Conservation (phyloP, 441 rosid species). For the Euphorbia neoarborescens region DNA sequence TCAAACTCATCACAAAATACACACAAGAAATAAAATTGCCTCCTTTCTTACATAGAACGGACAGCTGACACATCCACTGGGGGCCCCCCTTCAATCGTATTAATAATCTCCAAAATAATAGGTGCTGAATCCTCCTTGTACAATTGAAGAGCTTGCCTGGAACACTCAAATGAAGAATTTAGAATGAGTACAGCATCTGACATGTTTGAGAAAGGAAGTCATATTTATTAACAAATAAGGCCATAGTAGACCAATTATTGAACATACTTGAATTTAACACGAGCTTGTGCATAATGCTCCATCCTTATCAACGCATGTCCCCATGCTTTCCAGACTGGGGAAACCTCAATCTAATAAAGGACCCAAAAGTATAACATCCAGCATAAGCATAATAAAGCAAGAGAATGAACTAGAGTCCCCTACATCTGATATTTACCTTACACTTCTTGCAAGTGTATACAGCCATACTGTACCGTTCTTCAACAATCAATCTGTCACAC, state of each 20-base stretch:
- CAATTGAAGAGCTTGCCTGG: slow-evolving; percentile 93
- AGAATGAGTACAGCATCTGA: slow-evolving; percentile 17
- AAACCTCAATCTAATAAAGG: slow-evolving; percentile 72
- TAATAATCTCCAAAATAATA: slow-evolving; percentile 72
- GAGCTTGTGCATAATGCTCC: slow-evolving; percentile 92
- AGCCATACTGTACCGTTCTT: slow-evolving; percentile 97
- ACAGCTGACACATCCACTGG: slow-evolving; percentile 89
- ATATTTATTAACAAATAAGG: neutral
- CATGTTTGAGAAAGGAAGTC: neutral
- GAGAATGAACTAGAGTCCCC: slow-evolving; percentile 20
- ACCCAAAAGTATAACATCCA: slow-evolving; percentile 17
- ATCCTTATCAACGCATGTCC: slow-evolving; percentile 95
- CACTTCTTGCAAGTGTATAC: slow-evolving; percentile 97
- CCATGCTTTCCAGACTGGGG: slow-evolving; percentile 99
- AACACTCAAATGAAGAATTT: slow-evolving; percentile 21
- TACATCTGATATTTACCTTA: slow-evolving; percentile 54
- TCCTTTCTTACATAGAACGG: slow-evolving; percentile 77
- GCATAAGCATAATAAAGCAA: slow-evolving; percentile 16
- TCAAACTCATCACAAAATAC: slow-evolving; percentile 8
- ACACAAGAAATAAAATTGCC: neutral
- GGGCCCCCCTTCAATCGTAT: slow-evolving; percentile 95
- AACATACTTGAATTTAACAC: slow-evolving; percentile 90
- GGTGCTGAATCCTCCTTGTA: slow-evolving; percentile 69
- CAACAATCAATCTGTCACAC: slow-evolving; percentile 79
- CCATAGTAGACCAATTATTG: slow-evolving; percentile 4